Base-by-base conservation (phyloP, 129 eudicot genomes). In the Chrysanthemum seticuspe region DNA sequence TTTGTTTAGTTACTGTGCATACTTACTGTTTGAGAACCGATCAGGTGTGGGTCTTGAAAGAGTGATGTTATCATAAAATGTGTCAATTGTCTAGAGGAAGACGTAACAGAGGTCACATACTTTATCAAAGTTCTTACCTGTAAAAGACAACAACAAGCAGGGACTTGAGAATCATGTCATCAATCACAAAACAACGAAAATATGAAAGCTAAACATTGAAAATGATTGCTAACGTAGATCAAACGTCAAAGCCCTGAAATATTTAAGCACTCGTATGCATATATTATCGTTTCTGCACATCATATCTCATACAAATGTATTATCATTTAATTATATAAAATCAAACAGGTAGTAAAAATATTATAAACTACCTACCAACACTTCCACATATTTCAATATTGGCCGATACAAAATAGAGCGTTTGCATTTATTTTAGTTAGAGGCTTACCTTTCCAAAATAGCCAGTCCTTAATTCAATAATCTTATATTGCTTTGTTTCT, bases 91-190 rank as follows among this genome's bases (percentile, higher is more conserved):
- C 3, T 61, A 3, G 13, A 61, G 65, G 34, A 63, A 29, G 36
- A 15, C 34, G 64, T 70, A 31, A 58, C 65, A 70, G 36, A 70
- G 34, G 29, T 70, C 53, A 10, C 74, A 70, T 54, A 34, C 74
- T 70, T 70, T 40, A 29, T 13, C 25, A 16, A 54, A 70, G 53
- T 34, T 70, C 53, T 70, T 58, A 70, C 31, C 53, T 16, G 74
- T 34, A 70, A 70, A 70, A 31, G 3, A 40, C 5, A 44, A 55
- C 52, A 54, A 23, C 52, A 55, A 18, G 25, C 25, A 23, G 18
- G 36, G 31, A 58, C 74, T 51, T 4, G 12, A 29, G 64, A 70
- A 70, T 1, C 49, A 2, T 34, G n/a, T 34, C 64, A 70, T 53
- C 62, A 69, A 31, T 52, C 74, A 70, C 48, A 31, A 16, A 16